Evolutionary conservation across 2,329 filamentous ascomycete genomes (phyloP).

Genomic region (Endocalyx cinctus): DNA sequence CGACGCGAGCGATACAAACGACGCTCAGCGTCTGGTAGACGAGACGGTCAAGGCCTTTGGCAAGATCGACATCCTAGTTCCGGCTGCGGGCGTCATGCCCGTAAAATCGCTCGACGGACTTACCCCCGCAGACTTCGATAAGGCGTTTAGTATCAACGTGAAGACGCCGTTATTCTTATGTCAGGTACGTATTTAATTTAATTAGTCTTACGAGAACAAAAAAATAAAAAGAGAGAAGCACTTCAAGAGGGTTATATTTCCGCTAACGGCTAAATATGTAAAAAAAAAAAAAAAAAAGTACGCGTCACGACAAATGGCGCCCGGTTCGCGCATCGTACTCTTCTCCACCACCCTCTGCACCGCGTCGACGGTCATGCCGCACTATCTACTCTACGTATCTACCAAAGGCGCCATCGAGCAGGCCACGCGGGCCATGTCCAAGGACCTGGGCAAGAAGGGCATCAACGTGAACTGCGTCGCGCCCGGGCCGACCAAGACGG

Average conservation of each 20-base stretch:
- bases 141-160: slow-evolving; percentile 16
- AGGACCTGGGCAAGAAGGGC: slow-evolving; percentile 41
- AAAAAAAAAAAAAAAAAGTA: no score
- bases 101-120: slow-evolving; percentile 45
- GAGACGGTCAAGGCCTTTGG: slow-evolving; percentile 45
- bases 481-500: slow-evolving; percentile 1
- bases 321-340: slow-evolving; percentile 31
- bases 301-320: slow-evolving; percentile 35
- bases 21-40: slow-evolving; percentile 46
- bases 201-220: no score
- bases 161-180: slow-evolving; percentile 42
- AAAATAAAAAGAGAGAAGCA: no score
- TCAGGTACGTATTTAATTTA: no score
- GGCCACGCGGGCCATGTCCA: slow-evolving; percentile 49
- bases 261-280: no score
- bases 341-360: slow-evolving; percentile 34
- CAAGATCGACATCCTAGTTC: slow-evolving; percentile 54
- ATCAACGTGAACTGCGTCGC: slow-evolving; percentile 4
- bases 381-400: slow-evolving; percentile 47
- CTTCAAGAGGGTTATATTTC: no score
- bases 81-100: slow-evolving; percentile 49
- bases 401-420: slow-evolving; percentile 59
- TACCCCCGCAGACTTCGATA: slow-evolving; percentile 24
- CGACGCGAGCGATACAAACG: slow-evolving; percentile 41
- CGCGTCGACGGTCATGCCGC: slow-evolving; percentile 34